A percentile compares a stretch with the other conserved stretches of the same genome.
phyloP scores from a whole-genome alignment of 2,329 filamentous ascomycete genomes.

The Stylonectria norvegica region DNA sequence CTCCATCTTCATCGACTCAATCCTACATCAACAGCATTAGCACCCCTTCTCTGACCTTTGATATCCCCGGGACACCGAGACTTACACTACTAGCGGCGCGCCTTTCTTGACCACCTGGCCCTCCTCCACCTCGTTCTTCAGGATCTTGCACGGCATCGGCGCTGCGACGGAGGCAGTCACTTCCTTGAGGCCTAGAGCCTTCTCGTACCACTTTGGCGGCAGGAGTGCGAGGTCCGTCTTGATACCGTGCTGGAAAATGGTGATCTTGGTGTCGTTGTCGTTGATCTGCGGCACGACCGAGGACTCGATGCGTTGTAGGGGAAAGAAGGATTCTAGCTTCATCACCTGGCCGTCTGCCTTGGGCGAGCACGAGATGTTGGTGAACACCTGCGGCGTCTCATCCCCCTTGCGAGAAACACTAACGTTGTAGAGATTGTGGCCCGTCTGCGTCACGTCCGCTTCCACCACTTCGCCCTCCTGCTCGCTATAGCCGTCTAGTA shows the following conservation, averaged over 20 bases:
- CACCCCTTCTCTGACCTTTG: conserved; percentile 26
- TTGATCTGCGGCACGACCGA: conserved; percentile 63
- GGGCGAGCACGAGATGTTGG: conserved; percentile 44
- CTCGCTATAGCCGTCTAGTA: conserved; percentile 59
- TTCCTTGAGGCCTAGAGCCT: conserved; percentile 81
- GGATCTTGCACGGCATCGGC: conserved; percentile 96
- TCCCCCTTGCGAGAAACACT: conserved; percentile 41
- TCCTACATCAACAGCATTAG: conserved; percentile 42
- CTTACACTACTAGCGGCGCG: conserved; percentile 77
- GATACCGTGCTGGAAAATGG: conserved; percentile 69
- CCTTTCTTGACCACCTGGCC: conserved; percentile 83
- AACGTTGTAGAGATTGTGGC: conserved; percentile 45
- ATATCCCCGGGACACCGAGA: conserved; percentile 21
- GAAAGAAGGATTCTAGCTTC: conserved; percentile 61
- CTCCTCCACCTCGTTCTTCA: conserved; percentile 82
- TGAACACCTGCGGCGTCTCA: conserved; percentile 38
- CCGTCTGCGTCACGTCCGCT: conserved; percentile 48
- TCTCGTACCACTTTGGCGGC: conserved; percentile 76
- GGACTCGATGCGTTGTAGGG: conserved; percentile 72
- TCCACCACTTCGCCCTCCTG: conserved; percentile 61
- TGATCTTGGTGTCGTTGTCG: conserved; percentile 59
- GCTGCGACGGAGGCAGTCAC: conserved; percentile 77
- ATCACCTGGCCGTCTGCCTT: conserved; percentile 25
- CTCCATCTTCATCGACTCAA: conserved; percentile 90
- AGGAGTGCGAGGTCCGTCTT: conserved; percentile 58